A percentile compares a stretch with the other conserved stretches of the same genome.
phyloP scores from a whole-genome alignment of 305 asterid species.

The Lippia alba region DNA sequence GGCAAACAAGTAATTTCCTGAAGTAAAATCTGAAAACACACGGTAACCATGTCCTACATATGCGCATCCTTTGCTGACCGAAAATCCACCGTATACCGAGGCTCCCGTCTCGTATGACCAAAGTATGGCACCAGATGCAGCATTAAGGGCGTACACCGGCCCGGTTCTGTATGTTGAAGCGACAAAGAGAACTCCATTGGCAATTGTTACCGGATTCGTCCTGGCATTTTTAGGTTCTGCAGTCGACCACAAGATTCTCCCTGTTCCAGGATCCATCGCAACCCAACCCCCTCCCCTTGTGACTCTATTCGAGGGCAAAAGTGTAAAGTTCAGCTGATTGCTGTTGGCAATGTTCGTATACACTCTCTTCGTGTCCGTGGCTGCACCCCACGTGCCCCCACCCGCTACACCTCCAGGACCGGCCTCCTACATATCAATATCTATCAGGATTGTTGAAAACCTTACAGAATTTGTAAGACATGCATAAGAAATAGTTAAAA shows the following conservation, averaged over 20 bases:
- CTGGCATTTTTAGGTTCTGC: slow-evolving; percentile 54
- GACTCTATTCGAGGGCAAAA: slow-evolving; percentile 49
- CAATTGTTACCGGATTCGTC: slow-evolving; percentile 52
- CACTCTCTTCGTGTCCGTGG: slow-evolving; percentile 55
- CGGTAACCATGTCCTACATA: slow-evolving; percentile 60
- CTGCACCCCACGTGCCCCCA: slow-evolving; percentile 76
- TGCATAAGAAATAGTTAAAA: no score
- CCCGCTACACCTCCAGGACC: slow-evolving; percentile 64
- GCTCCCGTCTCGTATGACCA: slow-evolving; percentile 68
- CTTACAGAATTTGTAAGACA: no score
- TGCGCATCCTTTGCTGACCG: slow-evolving; percentile 63
- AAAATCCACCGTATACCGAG: slow-evolving; percentile 56
- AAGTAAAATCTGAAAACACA: slow-evolving; percentile 34
- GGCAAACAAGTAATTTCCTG: slow-evolving; percentile 57
- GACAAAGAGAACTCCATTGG: slow-evolving; percentile 59
- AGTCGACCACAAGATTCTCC: slow-evolving; percentile 56
- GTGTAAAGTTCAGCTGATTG: slow-evolving; percentile 41
- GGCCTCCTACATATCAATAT: slow-evolving; percentile 47
- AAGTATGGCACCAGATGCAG: slow-evolving; percentile 46
- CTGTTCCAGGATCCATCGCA: slow-evolving; percentile 56
- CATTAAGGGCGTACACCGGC: slow-evolving; percentile 54
- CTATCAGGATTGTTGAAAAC: not conserved
- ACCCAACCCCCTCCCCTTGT: slow-evolving; percentile 70
- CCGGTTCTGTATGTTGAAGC: slow-evolving; percentile 56
- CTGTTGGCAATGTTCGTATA: slow-evolving; percentile 63